Evolutionary conservation across 2,329 filamentous ascomycete genomes (phyloP), one percentile per base, ranked within the genome.

Genomic region (Hypocreales sp.): DNA sequence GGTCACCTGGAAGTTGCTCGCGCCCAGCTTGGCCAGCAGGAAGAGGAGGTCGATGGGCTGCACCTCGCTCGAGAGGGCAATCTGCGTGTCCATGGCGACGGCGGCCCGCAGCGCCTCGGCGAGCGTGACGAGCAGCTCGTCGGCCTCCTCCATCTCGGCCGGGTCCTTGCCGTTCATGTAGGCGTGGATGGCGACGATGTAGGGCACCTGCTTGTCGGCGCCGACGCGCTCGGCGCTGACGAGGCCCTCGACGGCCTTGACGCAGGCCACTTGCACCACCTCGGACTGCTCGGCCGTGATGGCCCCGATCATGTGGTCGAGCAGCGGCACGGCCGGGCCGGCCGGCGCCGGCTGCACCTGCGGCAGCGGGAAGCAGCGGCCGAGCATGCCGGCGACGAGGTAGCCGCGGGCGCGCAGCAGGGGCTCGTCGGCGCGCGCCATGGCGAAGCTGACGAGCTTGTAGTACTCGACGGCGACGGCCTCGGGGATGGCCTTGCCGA

Each of bases 71-170:
- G 75, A 71, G 14, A 93, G 65, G 14, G 80, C 76, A 28, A 90
- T 72, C 11, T 65, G 64, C 3, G 79, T 71, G 40, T 94, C 77
- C 29, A 93, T 67, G 40, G 77, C 65, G 41, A 95, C 90, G 16
- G 80, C 77, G 40, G 84, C 75, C 27, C 83, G 72, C 4, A 95
- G 61, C 1, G 86, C 79, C 52, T 94, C 84, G 5, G 87, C 79
- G 18, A 98, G 61, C 1, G 86, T 87, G 10, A 92, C 81, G 38
- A 94, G 73, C 29, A 95, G 68, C 49, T 98, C 90, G 40, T 95
- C 87, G 8, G 81, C 80, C 35, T 94, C 86, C 29, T 79, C 74
- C 25, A 92, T 67, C 12, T 94, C 86, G 28, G 69, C 71, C 26
- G 90, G 63, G 42, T 94, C 84, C 47, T 87, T 84, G 11, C 67